A percentile compares a stretch with the other conserved stretches of the same genome.
phyloP scores from a whole-genome alignment of 2,329 filamentous ascomycete genomes.

The Dactylellina drechsleri region DNA sequence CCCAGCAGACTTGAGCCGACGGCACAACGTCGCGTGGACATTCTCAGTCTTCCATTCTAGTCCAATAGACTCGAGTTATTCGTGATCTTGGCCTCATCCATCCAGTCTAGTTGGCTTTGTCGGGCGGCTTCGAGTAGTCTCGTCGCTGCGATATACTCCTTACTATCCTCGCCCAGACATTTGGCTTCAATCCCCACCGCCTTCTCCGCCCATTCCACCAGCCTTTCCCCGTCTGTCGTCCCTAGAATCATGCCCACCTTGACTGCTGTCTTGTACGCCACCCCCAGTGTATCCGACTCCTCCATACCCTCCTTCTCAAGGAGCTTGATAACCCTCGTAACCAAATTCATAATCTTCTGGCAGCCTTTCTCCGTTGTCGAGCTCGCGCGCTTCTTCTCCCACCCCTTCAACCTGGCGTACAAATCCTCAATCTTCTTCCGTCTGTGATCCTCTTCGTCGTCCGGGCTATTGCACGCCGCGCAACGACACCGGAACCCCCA shows the following conservation, averaged over 20 bases:
- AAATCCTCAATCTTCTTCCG: conserved; percentile 38
- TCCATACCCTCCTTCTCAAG: conserved; percentile 46
- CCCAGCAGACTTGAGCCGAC: conserved; percentile 2
- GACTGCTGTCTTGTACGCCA: conserved; percentile 18
- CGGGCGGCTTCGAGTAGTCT: conserved; percentile 17
- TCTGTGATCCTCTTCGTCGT: conserved; percentile 38
- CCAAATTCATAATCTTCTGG: conserved; percentile 11
- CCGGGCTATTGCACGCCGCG: conserved; percentile 25
- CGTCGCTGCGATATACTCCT: conserved; percentile 27
- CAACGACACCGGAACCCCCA: conserved; percentile 48
- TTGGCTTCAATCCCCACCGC: conserved; percentile 38
- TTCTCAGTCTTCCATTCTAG: neutral
- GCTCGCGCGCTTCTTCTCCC: conserved; percentile 23
- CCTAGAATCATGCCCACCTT: conserved; percentile 11
- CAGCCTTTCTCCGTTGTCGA: conserved; percentile 14
- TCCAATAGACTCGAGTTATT: too few relatives aligned
- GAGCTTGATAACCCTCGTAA: conserved; percentile 20
- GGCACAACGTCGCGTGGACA: conserved; percentile 7
- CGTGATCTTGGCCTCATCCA: too few relatives aligned
- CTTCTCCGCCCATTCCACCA: conserved; percentile 41
- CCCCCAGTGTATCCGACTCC: conserved; percentile 46
- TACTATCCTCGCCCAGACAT: conserved; percentile 45
- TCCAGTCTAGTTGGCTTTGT: neutral
- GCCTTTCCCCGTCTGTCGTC: conserved; percentile 8
- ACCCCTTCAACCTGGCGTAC: conserved; percentile 15